Conservation (phyloP, 2,329 filamentous ascomycete species). For the Epichloe elymi region DNA sequence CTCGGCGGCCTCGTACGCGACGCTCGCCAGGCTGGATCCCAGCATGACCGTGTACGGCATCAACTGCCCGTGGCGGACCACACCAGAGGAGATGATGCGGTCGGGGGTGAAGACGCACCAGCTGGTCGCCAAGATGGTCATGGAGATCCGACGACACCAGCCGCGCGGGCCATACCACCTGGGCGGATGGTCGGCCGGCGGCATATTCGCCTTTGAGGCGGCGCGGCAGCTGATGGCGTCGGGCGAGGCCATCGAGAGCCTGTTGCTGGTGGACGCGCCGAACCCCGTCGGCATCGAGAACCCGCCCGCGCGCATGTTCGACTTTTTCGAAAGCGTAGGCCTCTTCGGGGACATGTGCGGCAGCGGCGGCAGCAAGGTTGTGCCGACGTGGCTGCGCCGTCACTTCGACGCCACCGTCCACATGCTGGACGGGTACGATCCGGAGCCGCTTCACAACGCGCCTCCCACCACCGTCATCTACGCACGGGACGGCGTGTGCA, state of each 20-base stretch:
- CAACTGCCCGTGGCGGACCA: slow-evolving; percentile 14
- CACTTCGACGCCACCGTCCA: slow-evolving; percentile 59
- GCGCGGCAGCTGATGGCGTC: slow-evolving; percentile 45
- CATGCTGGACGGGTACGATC: slow-evolving; percentile 56
- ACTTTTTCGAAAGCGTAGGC: slow-evolving; percentile 61
- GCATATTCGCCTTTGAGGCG: slow-evolving; percentile 58
- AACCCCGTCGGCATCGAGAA: slow-evolving; percentile 56
- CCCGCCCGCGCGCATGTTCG: slow-evolving; percentile 47
- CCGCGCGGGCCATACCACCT: slow-evolving; percentile 3
- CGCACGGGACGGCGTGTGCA: slow-evolving; percentile 54
- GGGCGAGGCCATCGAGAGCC: slow-evolving; percentile 42
- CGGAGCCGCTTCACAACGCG: slow-evolving; percentile 37
- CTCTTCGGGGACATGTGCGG: slow-evolving; percentile 38
- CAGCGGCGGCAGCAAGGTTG: slow-evolving; percentile 39
- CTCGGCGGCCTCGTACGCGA: slow-evolving; percentile 15
- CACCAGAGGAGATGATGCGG: not conserved
- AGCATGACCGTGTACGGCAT: slow-evolving; percentile 1
- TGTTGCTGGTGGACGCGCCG: slow-evolving; percentile 54
- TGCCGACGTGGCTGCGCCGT: slow-evolving; percentile 59
- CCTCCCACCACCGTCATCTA: slow-evolving; percentile 45
- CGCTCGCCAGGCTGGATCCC: not conserved
- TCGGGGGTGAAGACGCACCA: not conserved
- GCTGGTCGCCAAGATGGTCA: not conserved
- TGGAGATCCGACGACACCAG: slow-evolving; percentile 6
- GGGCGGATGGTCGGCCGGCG: slow-evolving; percentile 65